phyloP scores from a whole-genome alignment of 2,329 filamentous ascomycete genomes.

The Colletotrichum lupini region DNA sequence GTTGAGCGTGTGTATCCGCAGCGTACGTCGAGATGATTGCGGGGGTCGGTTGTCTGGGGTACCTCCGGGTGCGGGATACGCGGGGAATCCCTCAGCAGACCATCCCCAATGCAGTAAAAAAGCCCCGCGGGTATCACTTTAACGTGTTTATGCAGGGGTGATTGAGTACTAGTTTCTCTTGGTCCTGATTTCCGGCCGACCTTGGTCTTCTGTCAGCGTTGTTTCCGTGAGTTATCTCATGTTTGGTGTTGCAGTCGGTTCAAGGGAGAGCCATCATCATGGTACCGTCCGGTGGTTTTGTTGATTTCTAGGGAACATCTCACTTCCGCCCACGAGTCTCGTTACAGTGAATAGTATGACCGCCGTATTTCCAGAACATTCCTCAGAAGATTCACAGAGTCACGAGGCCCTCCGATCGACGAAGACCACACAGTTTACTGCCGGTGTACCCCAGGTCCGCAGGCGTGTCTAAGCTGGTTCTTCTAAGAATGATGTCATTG shows the following conservation, averaged over 20 bases:
- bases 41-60: slow-evolving; percentile 29
- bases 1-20: neutral
- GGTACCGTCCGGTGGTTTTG: neutral
- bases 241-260: neutral
- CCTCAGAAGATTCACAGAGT: no score
- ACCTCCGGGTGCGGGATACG: neutral
- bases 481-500: neutral
- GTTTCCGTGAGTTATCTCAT: neutral
- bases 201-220: neutral
- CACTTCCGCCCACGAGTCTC: no score
- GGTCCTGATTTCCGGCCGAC: neutral
- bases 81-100: neutral
- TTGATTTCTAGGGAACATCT: no score
- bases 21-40: neutral
- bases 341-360: no score
- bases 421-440: no score
- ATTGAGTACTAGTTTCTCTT: neutral
- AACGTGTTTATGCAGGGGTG: no score
- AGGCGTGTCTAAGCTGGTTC: neutral
- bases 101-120: slow-evolving; percentile 14
- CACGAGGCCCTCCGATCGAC: neutral
- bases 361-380: no score
- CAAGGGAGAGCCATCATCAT: neutral
- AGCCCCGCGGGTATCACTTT: neutral
- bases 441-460: neutral